phyloP scores from a whole-genome alignment of 2,329 filamentous ascomycete genomes.

The Lachnellula cervina region DNA sequence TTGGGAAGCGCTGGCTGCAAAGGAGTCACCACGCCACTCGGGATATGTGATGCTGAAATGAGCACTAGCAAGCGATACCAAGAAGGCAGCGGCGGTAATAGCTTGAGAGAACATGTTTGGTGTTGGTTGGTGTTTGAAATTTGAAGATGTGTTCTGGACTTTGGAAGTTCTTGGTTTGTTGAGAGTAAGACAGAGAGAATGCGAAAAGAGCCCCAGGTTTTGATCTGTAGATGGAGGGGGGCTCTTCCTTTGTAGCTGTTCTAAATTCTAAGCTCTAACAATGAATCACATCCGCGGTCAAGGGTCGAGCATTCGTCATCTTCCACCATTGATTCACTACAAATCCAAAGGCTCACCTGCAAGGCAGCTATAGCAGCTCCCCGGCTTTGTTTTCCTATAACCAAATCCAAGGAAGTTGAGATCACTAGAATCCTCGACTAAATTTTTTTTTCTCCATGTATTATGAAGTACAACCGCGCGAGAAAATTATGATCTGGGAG shows the following conservation, averaged over 20 bases:
- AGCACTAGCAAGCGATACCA: constrained; percentile 42
- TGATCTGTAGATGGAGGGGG: background rate
- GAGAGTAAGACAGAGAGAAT: background rate
- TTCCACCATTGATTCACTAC: background rate
- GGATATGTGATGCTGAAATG: constrained; percentile 54
- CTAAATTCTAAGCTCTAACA: background rate
- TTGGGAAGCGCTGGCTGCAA: constrained; percentile 30
- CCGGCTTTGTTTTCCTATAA: too few relatives aligned
- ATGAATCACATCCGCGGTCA: background rate
- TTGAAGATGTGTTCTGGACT: background rate
- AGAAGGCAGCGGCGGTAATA: constrained; percentile 31
- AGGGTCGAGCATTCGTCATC: too few relatives aligned
- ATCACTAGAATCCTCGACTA: background rate
- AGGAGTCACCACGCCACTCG: constrained; percentile 43
- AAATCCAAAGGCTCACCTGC: background rate
- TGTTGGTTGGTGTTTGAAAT: background rate
- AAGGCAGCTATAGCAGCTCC: background rate
- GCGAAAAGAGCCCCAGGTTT: background rate
- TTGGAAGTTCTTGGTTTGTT: background rate
- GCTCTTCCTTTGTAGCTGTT: background rate
- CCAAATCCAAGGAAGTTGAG: background rate
- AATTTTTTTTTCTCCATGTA: background rate
- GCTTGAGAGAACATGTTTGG: constrained; percentile 4
- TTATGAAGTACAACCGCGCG: background rate
- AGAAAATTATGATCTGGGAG: background rate